Evolutionary conservation across 306 rosid genomes (phyloP).

Genomic region (Pterocarpus macrocarpus): DNA sequence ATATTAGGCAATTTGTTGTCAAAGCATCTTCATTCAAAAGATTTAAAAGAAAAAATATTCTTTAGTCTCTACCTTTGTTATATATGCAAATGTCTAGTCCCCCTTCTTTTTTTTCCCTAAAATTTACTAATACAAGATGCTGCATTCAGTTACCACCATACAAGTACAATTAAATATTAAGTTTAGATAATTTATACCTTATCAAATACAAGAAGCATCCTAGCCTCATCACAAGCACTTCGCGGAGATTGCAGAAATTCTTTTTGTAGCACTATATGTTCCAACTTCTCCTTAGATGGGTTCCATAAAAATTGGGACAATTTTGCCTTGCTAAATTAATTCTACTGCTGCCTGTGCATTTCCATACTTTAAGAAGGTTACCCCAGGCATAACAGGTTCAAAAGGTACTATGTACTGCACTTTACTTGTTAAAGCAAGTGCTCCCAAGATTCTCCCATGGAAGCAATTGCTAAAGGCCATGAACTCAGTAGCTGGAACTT

Average conservation of each 20-base stretch:
- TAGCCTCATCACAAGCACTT: slow-evolving; percentile 80
- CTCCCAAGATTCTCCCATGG: slow-evolving; percentile 95
- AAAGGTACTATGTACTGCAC: slow-evolving; percentile 84
- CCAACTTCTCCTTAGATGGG: slow-evolving; percentile 99
- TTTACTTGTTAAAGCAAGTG: slow-evolving; percentile 97
- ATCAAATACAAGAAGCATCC: slow-evolving; percentile 84
- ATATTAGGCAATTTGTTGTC: slow-evolving; percentile 4
- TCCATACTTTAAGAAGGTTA: slow-evolving; percentile 82
- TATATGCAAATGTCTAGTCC: slow-evolving; percentile 4
- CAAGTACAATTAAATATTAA: background rate
- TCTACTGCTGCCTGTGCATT: slow-evolving; percentile 70
- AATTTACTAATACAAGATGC: background rate
- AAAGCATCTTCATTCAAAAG: background rate
- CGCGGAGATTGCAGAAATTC: slow-evolving; percentile 80
- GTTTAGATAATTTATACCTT: slow-evolving; percentile 64
- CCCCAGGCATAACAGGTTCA: slow-evolving; percentile 98
- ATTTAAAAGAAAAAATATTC: background rate
- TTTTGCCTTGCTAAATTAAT: slow-evolving; percentile 66
- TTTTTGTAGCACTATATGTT: slow-evolving; percentile 80
- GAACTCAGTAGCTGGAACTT: slow-evolving; percentile 74
- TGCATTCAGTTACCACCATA: background rate
- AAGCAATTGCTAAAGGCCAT: slow-evolving; percentile 82
- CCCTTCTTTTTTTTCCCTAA: no score
- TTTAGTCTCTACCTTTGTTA: background rate
- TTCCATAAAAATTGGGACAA: slow-evolving; percentile 90